Evolutionary conservation across 1,139 yeast genomes (phyloP).

Genomic region (Sugiyamaella japonica): DNA sequence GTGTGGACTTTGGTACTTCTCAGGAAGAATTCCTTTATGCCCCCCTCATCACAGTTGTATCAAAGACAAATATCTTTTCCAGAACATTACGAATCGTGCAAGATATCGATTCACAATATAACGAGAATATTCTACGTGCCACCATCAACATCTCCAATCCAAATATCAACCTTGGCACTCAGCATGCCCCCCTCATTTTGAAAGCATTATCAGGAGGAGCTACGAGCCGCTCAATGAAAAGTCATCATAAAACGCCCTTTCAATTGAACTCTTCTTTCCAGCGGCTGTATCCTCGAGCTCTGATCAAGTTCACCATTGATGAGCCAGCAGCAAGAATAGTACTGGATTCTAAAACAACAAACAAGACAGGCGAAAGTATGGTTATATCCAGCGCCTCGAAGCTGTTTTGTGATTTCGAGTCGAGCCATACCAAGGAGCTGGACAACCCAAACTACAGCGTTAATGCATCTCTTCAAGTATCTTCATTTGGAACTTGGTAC

Average conservation of each 20-base stretch:
- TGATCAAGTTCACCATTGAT: conserved; percentile 39
- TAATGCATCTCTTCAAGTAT: conserved; percentile 32
- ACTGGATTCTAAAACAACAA: conserved; percentile 24
- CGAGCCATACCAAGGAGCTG: conserved; percentile 33
- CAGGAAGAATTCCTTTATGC: conserved; percentile 44
- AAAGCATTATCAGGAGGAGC: conserved; percentile 20
- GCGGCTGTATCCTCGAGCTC: conserved; percentile 39
- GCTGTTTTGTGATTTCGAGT: conserved; percentile 37
- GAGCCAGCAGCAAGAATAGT: conserved; percentile 44
- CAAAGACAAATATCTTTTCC: conserved; percentile 42
- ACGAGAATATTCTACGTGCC: conserved; percentile 37
- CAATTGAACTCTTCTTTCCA: conserved; percentile 25
- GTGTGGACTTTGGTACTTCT: conserved; percentile 29
- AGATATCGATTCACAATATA: conserved; percentile 31
- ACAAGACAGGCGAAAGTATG: conserved; percentile 26
- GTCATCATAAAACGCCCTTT: conserved; percentile 11
- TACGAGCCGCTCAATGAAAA: neutral
- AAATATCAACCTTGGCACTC: conserved; percentile 41
- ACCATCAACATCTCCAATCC: conserved; percentile 43
- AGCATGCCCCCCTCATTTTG: conserved; percentile 37
- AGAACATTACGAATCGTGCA: conserved; percentile 38
- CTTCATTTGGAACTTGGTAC: conserved; percentile 38
- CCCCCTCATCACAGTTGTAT: conserved; percentile 42
- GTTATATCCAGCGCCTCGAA: conserved; percentile 37
- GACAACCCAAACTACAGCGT: conserved; percentile 33